Evolutionary conservation across 1,284 basidiomycete species (phyloP), one percentile per base, ranked within the genome.

Genomic region (Heliocybe sulcata): DNA sequence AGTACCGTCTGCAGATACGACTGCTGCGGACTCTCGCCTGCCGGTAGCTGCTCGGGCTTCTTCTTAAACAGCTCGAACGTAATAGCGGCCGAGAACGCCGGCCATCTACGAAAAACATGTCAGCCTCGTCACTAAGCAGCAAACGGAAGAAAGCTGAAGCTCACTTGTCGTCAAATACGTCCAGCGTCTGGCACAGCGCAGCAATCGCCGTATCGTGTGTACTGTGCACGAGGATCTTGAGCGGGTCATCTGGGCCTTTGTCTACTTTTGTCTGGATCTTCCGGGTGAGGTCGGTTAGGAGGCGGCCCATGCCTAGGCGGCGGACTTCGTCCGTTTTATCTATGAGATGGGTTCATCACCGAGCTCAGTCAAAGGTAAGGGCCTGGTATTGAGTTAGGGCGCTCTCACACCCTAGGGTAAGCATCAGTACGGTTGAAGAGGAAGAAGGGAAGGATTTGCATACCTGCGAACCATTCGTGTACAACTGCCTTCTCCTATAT

Each of bases 191-290:
- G 45, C 80, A 77, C 45, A 92, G 61, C 0, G 79, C 88, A 1
- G 89, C 88, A 14, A 93, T 68, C 0, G 82, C 80, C 1, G 89
- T 88, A 65, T 93, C 91, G 64, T 93, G 90, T 56, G 88, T 86
- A 57, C 77, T 79, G 60, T 87, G 82, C 6, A 92, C 75, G 14
- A 88, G 76, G 23, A 90, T 71, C 65, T 83, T 86, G 55, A 81
- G 65, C 4, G 76, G 74, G 56, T 83, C 76, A 12, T 72, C 62
- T 1, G 69, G 67, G 14, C 72, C 74, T 35, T 72, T 63, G 12
- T 74, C 69, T 1, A 73, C 72, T 62, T 85, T 85, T 47, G 65
- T 64, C 55, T 77, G 73, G 80, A 92, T 83, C 63, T 83, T 87
- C 25, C 65, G 65, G 12, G 77, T 69, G 45, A 92, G 64, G 52